Evolutionary conservation across 2,329 filamentous ascomycete species (phyloP).

Genomic region (Neopestalotiopsis rosae): DNA sequence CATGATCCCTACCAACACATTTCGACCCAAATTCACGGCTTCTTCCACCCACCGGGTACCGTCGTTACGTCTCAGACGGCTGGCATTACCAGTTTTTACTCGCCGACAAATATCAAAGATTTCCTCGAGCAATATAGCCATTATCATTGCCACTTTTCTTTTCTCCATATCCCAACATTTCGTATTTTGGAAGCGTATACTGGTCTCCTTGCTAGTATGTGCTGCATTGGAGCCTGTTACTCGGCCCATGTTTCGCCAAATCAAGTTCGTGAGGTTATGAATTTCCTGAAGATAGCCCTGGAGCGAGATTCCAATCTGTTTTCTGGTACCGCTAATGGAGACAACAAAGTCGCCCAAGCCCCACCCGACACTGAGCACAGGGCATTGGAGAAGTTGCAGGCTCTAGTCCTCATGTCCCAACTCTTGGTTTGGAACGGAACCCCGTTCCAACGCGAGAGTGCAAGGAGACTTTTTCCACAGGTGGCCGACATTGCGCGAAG

Average conservation of each 20-base stretch:
- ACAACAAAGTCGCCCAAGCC: constrained; percentile 39
- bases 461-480: constrained; percentile 62
- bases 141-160: constrained; percentile 75
- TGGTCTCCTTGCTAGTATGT: constrained; percentile 71
- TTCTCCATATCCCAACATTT: constrained; percentile 76
- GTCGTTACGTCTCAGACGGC: constrained; percentile 59
- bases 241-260: constrained; percentile 65
- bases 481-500: constrained; percentile 63
- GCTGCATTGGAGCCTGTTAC: constrained; percentile 77
- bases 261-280: constrained; percentile 72
- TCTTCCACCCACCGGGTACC: constrained; percentile 62
- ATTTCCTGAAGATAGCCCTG: constrained; percentile 63
- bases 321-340: constrained; percentile 41
- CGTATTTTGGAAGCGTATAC: constrained; percentile 69
- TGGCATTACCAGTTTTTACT: constrained; percentile 65
- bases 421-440: constrained; percentile 75
- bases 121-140: constrained; percentile 75
- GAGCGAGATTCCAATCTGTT: constrained; percentile 59
- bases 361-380: constrained; percentile 36
- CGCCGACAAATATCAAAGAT: constrained; percentile 71
- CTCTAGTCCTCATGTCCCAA: constrained; percentile 65
- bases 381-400: constrained; percentile 71
- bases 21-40: constrained; percentile 61
- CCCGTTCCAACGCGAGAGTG: constrained; percentile 66
- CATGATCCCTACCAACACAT: constrained; percentile 59